Evolutionary conservation across 202 grass and related monocot genomes (phyloP), one percentile per base, ranked within the genome.

Genomic region (Setaria italica): DNA sequence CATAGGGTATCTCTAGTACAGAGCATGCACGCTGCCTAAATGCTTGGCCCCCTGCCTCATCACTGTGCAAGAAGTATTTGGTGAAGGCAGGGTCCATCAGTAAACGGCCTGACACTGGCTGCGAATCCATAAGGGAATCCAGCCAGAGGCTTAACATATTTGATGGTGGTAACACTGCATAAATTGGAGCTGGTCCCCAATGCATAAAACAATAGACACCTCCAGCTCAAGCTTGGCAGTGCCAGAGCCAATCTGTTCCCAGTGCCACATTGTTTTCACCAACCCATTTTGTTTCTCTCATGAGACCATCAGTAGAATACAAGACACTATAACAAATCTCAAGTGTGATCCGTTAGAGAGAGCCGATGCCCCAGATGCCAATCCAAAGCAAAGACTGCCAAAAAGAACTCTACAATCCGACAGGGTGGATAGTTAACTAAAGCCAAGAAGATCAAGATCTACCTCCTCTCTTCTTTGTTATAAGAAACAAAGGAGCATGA

Each of bases 381-480:
- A 83, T 41, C 68, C 16, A 73, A 84, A 76, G 82, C 20, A 74
- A 70, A 47, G 51, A 6, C 33, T 76, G 72, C 17, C 60, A 76
- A 76, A 84, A 43, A 29, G 12, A 51, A 41, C 14, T 67, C 70
- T 45, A 2, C 48, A 84, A 56, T 45, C 81, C 33, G 82, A 67
- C 71, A 76, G 12, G 48, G 13, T 29, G 34, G 72, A 56, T 76
- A n/a, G 48, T 54, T 76, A 55, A 55, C 62, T 67, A 67, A 84
- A 53, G 32, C 57, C 47, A 67, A 33, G 79, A 70, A 70, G 72
- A 84, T 84, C 82, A 67, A 83, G 81, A 83, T 83, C 57, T 51
- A 64, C 56, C 11, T 13, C 29, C 9, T 43, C 14, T n/a, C 49
- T 76, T 75, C 71, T 76, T 76, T 66, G 55, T 41, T 66, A 67